Base-by-base conservation (phyloP, 495 filamentous ascomycete species). In the Penicillium ochrochloron region DNA sequence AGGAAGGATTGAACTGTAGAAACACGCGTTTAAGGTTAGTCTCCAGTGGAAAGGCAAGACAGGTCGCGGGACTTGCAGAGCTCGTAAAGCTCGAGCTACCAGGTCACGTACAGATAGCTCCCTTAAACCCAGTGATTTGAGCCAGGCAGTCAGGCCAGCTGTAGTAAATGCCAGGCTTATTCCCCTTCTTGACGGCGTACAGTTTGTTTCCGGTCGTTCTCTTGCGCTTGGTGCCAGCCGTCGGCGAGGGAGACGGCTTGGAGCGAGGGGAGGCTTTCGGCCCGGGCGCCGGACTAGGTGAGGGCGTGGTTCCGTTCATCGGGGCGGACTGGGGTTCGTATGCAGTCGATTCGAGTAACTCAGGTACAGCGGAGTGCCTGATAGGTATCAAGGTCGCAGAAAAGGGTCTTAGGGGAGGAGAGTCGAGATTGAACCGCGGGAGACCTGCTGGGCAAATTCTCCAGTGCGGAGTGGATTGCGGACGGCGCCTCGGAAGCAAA, bases 41-140 rank as follows among this genome's bases (percentile, higher is more conserved):
- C 15, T 48, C 19, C 0, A 21, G 50, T 6, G 5, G 25, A 31
- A 23, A 57, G 27, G 19, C 23, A 35, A 17, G 56, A 71, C 35
- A 17, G 11, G 11, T 25, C 14, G 12, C 33, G 21, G 19, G 42
- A 25, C 56, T 41, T 7, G 9, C 39, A 17, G n/a, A 34, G 25
- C 41, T 19, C 42, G 31, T 17, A 21, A 5, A 19, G 6, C 31
- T 51, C 23, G 17, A 60, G 31, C 31, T n/a, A 19, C 27, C 29
- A 31, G 33, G 56, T 60, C 56, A 85, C 90, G 75, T 79, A 95
- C 92, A 96, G 27, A 83, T 80, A 42, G 94, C 91, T 44, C 91
- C 90, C 72, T 91, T 92, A 75, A 88, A 96, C n/a, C 94, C 94
- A 10, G 84, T 89, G 50, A 92, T 90, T 73, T 97, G 92, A 53